Evolutionary conservation across 1,139 yeast species (phyloP), one percentile per base, ranked within the genome.

Genomic region (Diutina rugosa): DNA sequence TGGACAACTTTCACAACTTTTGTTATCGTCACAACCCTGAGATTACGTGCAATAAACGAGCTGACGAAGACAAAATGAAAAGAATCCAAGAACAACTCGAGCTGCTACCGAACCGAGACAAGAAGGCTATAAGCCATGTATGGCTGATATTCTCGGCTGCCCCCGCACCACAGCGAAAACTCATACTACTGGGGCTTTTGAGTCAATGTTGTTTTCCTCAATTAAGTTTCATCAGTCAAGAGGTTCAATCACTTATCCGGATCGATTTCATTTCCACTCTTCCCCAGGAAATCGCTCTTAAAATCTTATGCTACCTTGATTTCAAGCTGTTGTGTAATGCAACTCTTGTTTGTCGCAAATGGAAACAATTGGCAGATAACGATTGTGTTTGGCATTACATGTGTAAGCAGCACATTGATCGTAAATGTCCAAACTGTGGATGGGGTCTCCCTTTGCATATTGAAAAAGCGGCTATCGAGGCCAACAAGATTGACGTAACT

Each of bases 351-450:
- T 86, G 91, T 51, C 79, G 82, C 56, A 81, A 80, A 58, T 93
- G 99, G 99, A 84, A 88, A 65, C 74, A 76, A 56, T 73, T 93
- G 57, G 98, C 99, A 1, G 97, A 93, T 69, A 97, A 91, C 67
- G 98, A 93, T 65, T 73, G 95, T 56, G 98, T 93, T 6, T 93
- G 99, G 99, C 95, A 93, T 68, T 90, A 93, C 63, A 87, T 93
- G 93, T 93, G 99, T 69, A 97, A 90, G 68, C 99, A 93, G 69
- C 99, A 93, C 68, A 93, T 93, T 58, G 99, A 93, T 70, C 78
- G 96, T 59, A 93, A 93, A 69, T 93, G 99, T 71, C 96, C 97
- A 52, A 90, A 89, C 67, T 93, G 99, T 74, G 99, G 99, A 10
- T 93, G 99, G 99, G 99, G 99, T 6, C 76, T 93, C 62, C 99